Base-by-base conservation (phyloP, 2,329 filamentous ascomycete genomes). In the Aspergillus oerlinghausenensis region DNA sequence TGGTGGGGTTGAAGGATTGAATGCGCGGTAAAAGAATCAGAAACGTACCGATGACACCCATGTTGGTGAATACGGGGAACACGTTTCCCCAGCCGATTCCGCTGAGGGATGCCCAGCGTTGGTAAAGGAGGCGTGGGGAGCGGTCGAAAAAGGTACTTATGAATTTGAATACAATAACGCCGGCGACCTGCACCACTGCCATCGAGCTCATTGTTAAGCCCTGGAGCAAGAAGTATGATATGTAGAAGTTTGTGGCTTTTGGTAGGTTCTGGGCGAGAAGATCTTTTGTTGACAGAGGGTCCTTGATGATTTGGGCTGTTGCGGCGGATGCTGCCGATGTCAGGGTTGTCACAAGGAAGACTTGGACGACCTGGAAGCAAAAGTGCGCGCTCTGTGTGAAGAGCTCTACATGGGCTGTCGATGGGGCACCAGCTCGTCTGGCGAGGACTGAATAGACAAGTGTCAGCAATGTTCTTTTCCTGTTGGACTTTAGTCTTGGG, bases 351-450 rank as follows among this genome's bases (percentile, higher is more conserved):
- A 97, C 85, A 51, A 97, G 77, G 74, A 97, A 97, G 42, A 96
- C 90, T 69, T 97, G 92, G 10, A 96, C 82, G 42, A 97, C 87
- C 55, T 78, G 76, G 55, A 79, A 79, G 55, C 72, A 72, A 66
- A 96, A 97, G 79, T 96, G 97, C 60, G 87, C 88, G 63, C 90
- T 94, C 70, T 97, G 91, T 0, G 90, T 92, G 63, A 92, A 93
- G 1, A 97, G 80, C 72, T 99, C 94, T 11, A 95, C 87, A 7
- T 87, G 82, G 0, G 90, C 87, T 10, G 84, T 74, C 0, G 92
- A 94, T 0, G 92, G 91, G 59, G 92, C 88, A 29, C 93, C 93
- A 21, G 89, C 82, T 29, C 89, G 76, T 70, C 85, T 90, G 58
- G 92, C 93, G 66, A 89, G 88, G 35, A 88, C 85, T 88, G 54